phyloP scores from a whole-genome alignment of 371 early-diverging fungal genomes.

The Zopfochytrium polystomum region DNA sequence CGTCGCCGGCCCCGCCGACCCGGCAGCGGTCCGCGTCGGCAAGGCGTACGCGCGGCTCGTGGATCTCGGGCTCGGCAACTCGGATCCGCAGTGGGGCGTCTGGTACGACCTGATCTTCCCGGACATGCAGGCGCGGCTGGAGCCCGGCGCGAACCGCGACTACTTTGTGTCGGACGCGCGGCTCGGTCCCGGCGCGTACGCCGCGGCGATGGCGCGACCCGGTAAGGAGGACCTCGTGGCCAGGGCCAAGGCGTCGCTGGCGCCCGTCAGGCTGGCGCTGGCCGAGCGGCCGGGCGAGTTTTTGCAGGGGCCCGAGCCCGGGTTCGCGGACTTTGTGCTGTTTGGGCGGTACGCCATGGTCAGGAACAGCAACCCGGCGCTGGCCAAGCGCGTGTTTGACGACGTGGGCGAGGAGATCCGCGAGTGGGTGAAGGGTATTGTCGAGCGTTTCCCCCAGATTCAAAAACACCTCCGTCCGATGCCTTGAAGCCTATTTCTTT shows the following conservation, averaged over 20 bases:
- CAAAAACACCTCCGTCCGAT: slow-evolving; percentile 8
- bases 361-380: slow-evolving; percentile 12
- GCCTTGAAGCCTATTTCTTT: too few relatives aligned
- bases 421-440: slow-evolving; percentile 16
- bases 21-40: slow-evolving; percentile 9
- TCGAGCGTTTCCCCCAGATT: slow-evolving; percentile 10
- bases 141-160: slow-evolving; percentile 17
- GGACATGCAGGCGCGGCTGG: not conserved
- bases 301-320: slow-evolving; percentile 31
- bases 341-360: slow-evolving; percentile 34
- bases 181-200: slow-evolving; percentile 11
- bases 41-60: slow-evolving; percentile 23
- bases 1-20: slow-evolving; percentile 6
- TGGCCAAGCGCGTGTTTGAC: slow-evolving; percentile 20
- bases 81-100: slow-evolving; percentile 27
- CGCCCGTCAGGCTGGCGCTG: slow-evolving; percentile 19
- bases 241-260: slow-evolving; percentile 15
- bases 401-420: slow-evolving; percentile 21
- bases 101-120: slow-evolving; percentile 22
- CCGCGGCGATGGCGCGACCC: not conserved
- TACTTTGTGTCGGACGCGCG: slow-evolving; percentile 28
- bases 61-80: slow-evolving; percentile 25
- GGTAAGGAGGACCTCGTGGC: slow-evolving; percentile 9
- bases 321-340: slow-evolving; percentile 29
- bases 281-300: slow-evolving; percentile 30